Conservation (phyloP, 2,329 filamentous ascomycete genomes). For the Fusarium mexicanum region DNA sequence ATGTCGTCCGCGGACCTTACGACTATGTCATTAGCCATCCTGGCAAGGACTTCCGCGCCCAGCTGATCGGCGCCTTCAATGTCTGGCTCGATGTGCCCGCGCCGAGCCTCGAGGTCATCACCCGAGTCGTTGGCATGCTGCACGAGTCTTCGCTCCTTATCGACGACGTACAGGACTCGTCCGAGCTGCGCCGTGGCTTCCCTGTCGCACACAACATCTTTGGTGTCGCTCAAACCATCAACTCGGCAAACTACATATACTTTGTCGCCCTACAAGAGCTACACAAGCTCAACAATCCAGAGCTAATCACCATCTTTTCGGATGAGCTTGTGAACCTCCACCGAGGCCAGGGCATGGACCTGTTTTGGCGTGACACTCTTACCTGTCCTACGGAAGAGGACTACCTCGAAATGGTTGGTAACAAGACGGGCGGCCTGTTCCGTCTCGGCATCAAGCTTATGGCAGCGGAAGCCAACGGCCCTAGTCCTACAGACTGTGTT, state of each 20-base stretch:
- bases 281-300: constrained; percentile 73
- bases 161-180: constrained; percentile 89
- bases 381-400: constrained; percentile 87
- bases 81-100: constrained; percentile 79
- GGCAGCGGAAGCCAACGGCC: constrained; percentile 73
- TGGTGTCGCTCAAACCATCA: constrained; percentile 88
- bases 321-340: constrained; percentile 88
- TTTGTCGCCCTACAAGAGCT: constrained; percentile 82
- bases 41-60: constrained; percentile 85
- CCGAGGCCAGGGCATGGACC: constrained; percentile 88
- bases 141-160: constrained; percentile 86
- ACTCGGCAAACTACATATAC: constrained; percentile 90
- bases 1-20: constrained; percentile 79
- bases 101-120: constrained; percentile 77
- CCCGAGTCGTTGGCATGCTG: constrained; percentile 82
- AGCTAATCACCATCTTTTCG: constrained; percentile 75
- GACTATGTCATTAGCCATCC: constrained; percentile 83
- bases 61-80: constrained; percentile 84
- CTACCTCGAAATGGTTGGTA: constrained; percentile 93
- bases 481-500: constrained; percentile 71
- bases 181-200: constrained; percentile 77
- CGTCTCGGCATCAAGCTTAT: constrained; percentile 86
- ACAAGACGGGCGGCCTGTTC: constrained; percentile 91
- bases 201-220: constrained; percentile 88
- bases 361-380: constrained; percentile 88